These are phyloP conservation scores for Yamadazyma atlantica DNA, from an alignment of 1,139 yeast genomes.

Conservation along the genomic window DNA sequence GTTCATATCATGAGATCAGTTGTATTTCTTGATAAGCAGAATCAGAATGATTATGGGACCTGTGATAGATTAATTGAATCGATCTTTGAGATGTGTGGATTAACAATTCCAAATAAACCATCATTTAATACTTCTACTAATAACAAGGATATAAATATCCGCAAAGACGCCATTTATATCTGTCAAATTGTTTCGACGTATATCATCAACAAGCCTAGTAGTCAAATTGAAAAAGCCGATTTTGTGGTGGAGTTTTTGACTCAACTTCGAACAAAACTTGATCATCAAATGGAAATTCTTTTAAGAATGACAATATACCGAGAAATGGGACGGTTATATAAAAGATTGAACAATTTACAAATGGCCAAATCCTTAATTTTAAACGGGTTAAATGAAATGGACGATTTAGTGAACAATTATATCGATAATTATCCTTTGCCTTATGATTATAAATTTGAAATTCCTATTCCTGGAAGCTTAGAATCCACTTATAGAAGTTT, in stretches of 20 bases:
- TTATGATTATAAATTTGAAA: conserved; percentile 7
- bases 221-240: conserved; percentile 19
- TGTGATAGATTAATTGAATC: conserved; percentile 32
- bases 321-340: conserved; percentile 31
- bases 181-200: conserved; percentile 27
- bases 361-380: conserved; percentile 24
- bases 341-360: conserved; percentile 20
- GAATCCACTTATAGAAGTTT: conserved; percentile 19
- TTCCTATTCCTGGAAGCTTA: conserved; percentile 21
- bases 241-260: conserved; percentile 29
- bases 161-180: conserved; percentile 17
- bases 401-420: conserved; percentile 15
- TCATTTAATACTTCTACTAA: conserved; percentile 12
- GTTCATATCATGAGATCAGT: conserved; percentile 42
- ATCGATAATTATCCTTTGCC: conserved; percentile 19
- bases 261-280: conserved; percentile 25
- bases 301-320: conserved; percentile 26
- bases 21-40: conserved; percentile 34
- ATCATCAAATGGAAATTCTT: conserved; percentile 22
- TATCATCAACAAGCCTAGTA: conserved; percentile 18
- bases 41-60: conserved; percentile 22
- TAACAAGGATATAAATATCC: conserved; percentile 3
- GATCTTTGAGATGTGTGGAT: conserved; percentile 33
- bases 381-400: conserved; percentile 27
- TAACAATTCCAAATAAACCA: conserved; percentile 15